These are phyloP conservation scores for Vishniacozyma victoriae DNA, from an alignment of 768 basidiomycete species.

Conservation along the genomic window DNA sequence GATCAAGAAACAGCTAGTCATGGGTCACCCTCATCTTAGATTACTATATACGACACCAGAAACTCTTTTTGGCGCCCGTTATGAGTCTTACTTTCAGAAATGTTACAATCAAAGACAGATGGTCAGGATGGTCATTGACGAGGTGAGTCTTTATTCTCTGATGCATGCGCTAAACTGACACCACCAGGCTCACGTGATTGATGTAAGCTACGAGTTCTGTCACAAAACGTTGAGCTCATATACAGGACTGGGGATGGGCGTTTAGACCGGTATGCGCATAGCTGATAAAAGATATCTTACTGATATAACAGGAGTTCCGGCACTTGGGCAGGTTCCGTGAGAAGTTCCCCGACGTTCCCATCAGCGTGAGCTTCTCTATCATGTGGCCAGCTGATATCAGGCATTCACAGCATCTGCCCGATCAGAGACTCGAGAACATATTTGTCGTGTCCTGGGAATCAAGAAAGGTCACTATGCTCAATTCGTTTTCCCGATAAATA, in stretches of 20 bases:
- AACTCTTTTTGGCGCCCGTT: constrained; percentile 26
- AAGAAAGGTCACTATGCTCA: constrained; percentile 36
- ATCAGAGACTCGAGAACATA: constrained; percentile 40
- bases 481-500: constrained; percentile 46
- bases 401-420: constrained; percentile 48
- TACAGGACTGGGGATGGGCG: constrained; percentile 44
- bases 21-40: constrained; percentile 39
- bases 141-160: constrained; percentile 20
- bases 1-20: constrained; percentile 35
- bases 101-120: constrained; percentile 42
- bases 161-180: background rate
- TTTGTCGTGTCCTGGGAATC: constrained; percentile 36
- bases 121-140: constrained; percentile 45
- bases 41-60: constrained; percentile 46
- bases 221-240: background rate
- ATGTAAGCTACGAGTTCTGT: constrained; percentile 20
- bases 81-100: constrained; percentile 18
- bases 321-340: constrained; percentile 42
- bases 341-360: constrained; percentile 39
- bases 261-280: constrained; percentile 30
- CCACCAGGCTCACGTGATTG: constrained; percentile 46
- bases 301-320: constrained; percentile 31
- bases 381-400: constrained; percentile 9
- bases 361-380: constrained; percentile 31
- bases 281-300: background rate